Percentiles rank a stretch among this genome's conserved stretches.
Evolutionary conservation across 2,329 filamentous ascomycete genomes (phyloP).

Genomic region (Venturia asperata): DNA sequence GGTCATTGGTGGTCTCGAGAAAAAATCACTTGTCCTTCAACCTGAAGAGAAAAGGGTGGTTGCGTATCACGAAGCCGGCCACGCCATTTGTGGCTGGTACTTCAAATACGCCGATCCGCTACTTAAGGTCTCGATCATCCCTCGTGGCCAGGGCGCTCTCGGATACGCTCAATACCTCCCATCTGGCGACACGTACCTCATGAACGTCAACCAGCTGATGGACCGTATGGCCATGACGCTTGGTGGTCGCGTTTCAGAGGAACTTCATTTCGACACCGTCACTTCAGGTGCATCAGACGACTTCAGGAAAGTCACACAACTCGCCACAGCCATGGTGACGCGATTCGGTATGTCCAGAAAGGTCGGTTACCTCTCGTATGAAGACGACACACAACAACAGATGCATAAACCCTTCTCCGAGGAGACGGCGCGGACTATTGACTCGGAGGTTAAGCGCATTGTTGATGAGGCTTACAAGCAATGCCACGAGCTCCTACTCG

Average conservation of each 20-base stretch:
- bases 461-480: conserved; percentile 88
- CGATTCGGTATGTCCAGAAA: conserved; percentile 97
- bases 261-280: conserved; percentile 93
- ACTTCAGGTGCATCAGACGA: conserved; percentile 93
- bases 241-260: conserved; percentile 88
- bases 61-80: conserved; percentile 95
- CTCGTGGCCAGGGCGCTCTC: conserved; percentile 83
- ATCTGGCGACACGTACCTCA: conserved; percentile 81
- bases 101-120: conserved; percentile 94
- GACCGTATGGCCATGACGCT: conserved; percentile 99
- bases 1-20: conserved; percentile 91
- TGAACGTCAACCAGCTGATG: conserved; percentile 94
- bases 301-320: conserved; percentile 94
- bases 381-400: conserved; percentile 64
- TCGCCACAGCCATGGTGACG: conserved; percentile 98
- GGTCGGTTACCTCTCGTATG: conserved; percentile 87
- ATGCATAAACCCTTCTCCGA: conserved; percentile 85
- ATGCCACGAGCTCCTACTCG: conserved; percentile 73
- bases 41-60: conserved; percentile 93
- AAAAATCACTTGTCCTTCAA: conserved; percentile 89
- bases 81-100: conserved; percentile 98
- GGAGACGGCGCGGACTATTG: conserved; percentile 85
- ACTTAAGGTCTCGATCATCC: conserved; percentile 97
- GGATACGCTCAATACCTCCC: conserved; percentile 98
- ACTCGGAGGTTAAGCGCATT: conserved; percentile 82